These are phyloP conservation scores for Apiospora pterosperma DNA, from an alignment of 2,329 filamentous ascomycete species.

Conservation along the genomic window DNA sequence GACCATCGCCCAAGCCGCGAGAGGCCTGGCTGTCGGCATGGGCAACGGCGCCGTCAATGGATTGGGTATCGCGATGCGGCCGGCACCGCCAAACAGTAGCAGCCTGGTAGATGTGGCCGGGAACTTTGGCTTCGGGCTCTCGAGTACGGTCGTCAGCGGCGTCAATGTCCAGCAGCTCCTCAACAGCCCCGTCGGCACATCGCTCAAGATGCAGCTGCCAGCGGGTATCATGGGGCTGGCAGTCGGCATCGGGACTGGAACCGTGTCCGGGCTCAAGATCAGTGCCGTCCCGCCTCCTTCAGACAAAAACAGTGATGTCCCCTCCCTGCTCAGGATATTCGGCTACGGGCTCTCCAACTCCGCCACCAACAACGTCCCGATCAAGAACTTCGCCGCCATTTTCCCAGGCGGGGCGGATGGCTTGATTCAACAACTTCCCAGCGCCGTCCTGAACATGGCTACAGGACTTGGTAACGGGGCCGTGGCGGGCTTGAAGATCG, in stretches of 20 bases:
- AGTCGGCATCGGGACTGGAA: conserved; percentile 14
- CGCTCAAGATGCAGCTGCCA: conserved; percentile 10
- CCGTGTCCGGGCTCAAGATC: conserved; percentile 11
- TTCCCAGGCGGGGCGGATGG: background rate
- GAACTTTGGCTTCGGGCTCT: conserved; percentile 18
- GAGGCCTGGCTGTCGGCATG: conserved; percentile 13
- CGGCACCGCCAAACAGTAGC: background rate
- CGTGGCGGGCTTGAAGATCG: conserved; percentile 15
- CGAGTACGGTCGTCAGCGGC: conserved; percentile 13
- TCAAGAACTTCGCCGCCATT: conserved; percentile 7
- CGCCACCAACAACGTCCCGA: conserved; percentile 10
- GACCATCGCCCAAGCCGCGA: conserved; percentile 9
- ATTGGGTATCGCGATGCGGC: background rate
- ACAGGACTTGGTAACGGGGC: conserved; percentile 9
- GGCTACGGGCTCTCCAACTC: conserved; percentile 13
- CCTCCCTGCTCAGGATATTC: conserved; percentile 5
- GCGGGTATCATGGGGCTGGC: conserved; percentile 11
- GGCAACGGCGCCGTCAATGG: conserved; percentile 13
- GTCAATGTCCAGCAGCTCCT: conserved; percentile 10
- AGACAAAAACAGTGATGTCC: background rate
- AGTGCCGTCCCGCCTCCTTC: conserved; percentile 5
- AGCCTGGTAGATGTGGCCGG: conserved; percentile 11
- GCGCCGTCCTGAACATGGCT: conserved; percentile 8
- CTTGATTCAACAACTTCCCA: conserved; percentile 7
- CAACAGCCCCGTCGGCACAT: background rate